A percentile compares a stretch with the other conserved stretches of the same genome.
Conservation (phyloP, 208 protist genomes). For the Leptomonas pyrrhocoris region DNA sequence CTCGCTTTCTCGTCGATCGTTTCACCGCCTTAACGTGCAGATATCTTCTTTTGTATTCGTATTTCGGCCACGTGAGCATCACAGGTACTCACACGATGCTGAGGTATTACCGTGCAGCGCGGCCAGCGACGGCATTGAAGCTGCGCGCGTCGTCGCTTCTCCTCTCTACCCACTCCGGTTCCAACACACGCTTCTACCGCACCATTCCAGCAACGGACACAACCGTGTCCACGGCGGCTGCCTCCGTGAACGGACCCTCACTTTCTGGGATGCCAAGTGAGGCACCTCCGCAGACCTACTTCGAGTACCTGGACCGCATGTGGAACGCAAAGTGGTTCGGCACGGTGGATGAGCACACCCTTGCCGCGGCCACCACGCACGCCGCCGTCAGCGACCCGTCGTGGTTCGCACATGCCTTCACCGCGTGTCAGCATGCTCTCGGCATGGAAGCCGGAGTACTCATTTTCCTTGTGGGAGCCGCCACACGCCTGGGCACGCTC, state of each 20-base stretch:
- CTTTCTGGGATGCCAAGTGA: not conserved
- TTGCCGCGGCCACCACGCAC: conserved; percentile 10
- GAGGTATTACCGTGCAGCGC: conserved; percentile 7
- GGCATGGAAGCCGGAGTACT: conserved; percentile 59
- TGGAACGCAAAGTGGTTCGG: conserved; percentile 82
- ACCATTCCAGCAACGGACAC: not conserved
- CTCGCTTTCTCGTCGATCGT: no score
- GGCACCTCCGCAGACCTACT: conserved; percentile 39
- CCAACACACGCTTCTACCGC: conserved; percentile 4
- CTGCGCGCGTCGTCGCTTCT: not conserved
- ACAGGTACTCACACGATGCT: not conserved
- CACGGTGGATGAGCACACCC: conserved; percentile 44
- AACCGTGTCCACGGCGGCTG: not conserved
- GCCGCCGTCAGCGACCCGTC: conserved; percentile 12
- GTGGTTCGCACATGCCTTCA: conserved; percentile 53
- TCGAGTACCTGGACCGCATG: conserved; percentile 55
- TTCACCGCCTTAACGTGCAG: no score
- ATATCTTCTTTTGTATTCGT: not conserved
- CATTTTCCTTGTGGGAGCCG: conserved; percentile 57
- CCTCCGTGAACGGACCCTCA: not conserved
- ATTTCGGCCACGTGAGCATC: not conserved
- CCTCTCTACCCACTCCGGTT: no score
- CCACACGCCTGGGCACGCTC: conserved; percentile 68
- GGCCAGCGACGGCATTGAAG: not conserved
- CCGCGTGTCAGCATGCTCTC: conserved; percentile 41